These are phyloP conservation scores for Solanum chilense DNA, from an alignment of 257 asterid species.

Conservation along the genomic window DNA sequence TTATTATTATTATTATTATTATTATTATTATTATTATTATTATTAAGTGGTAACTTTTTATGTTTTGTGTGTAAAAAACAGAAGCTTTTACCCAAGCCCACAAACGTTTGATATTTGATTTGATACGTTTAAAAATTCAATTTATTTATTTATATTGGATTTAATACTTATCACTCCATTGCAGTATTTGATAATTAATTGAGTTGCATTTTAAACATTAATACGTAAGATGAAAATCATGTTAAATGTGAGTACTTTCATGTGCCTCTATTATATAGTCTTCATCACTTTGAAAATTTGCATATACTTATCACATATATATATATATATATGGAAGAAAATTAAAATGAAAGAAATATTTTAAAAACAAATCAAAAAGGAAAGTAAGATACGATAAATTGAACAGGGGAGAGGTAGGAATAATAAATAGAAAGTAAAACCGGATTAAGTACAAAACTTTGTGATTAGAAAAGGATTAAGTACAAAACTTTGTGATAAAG, in stretches of 20 bases:
- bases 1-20: too few relatives aligned
- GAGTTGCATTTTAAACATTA: not conserved
- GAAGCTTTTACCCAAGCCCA: too few relatives aligned
- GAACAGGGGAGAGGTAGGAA: not conserved
- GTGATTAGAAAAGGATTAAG: not conserved
- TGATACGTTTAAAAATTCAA: too few relatives aligned
- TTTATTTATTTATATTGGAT: too few relatives aligned
- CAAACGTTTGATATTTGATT: too few relatives aligned
- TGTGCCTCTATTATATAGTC: not conserved
- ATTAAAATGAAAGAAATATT: not conserved
- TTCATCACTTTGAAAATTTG: not conserved
- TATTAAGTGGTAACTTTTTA: too few relatives aligned
- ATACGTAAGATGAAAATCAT: not conserved
- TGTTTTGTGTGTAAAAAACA: too few relatives aligned
- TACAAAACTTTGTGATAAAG: not conserved
- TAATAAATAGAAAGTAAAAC: slow-evolving; percentile 6
- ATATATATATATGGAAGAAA: not conserved
- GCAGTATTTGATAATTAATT: not conserved
- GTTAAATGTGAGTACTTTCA: not conserved
- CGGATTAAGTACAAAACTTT: slow-evolving; percentile 1
- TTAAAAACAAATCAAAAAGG: not conserved
- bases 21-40: too few relatives aligned
- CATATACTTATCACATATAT: not conserved
- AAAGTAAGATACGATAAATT: not conserved
- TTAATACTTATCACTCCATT: too few relatives aligned